Base-by-base conservation (phyloP, 2,329 filamentous ascomycete genomes). In the Tolypocladium cylindrosporum region DNA sequence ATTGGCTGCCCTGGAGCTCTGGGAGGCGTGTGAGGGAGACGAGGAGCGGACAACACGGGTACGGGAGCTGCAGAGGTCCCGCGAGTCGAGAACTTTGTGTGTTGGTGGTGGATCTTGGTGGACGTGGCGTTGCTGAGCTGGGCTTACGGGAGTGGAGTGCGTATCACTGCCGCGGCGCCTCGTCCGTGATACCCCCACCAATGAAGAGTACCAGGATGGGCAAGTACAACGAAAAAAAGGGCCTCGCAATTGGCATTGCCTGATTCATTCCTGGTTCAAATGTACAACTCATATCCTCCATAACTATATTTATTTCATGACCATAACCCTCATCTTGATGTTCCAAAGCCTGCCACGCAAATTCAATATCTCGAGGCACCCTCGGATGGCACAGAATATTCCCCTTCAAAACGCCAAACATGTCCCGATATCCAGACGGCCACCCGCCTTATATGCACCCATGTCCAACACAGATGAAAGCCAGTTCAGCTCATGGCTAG, bases 1-100 rank as follows among this genome's bases (percentile, higher is more conserved):
- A 71, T 70, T 67, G 68, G 61, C 51, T 62, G 57, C 57, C 59
- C 61, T 37, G 57, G 40, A 50, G 57, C 58, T 59, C 59, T 55
- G 50, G 43, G 53, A 55, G 48, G 56, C 54, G 50, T 40, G 42
- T 37, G 27, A 39, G 36, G 34, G 21, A 34, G n/a, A 9, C 4
- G 9, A 54, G 39, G 39, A 39, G 40, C 52, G 21, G 36, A 14
- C 36, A 24, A 14, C 52, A 31, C 39, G 52, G 37, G 3, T 3
- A 31, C 8, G 21, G 41, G 31, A 21, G 52, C 21, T 54, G 52
- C 31, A 37, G 48, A 21, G 48, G 48, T 37, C 31, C 48, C 21
- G 48, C 48, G 19, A 37, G 48, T 9, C 48, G 31, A 37, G 19
- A 21, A 52, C 31, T 52, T 37, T 52, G 48, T 55, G 53, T 55